Evolutionary conservation across 768 basidiomycete genomes (phyloP).

Genomic region (Clavulina sp.): DNA sequence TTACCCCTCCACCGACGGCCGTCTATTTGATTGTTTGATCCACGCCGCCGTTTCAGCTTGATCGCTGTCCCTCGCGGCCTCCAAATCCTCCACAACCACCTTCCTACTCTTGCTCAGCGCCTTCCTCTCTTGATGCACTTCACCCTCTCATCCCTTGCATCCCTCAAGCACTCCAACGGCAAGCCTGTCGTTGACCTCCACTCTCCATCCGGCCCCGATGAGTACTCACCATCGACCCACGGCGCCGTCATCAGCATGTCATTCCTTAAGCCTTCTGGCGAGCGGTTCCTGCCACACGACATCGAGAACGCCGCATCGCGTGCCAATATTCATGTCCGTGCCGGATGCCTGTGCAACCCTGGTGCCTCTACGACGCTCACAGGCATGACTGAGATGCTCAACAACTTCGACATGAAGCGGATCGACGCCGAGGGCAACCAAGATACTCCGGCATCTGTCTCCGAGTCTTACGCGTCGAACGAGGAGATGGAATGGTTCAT

Average conservation of each 20-base stretch:
- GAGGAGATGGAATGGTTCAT: conserved; percentile 45
- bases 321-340: conserved; percentile 52
- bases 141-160: conserved; percentile 37
- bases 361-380: conserved; percentile 62
- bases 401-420: no score
- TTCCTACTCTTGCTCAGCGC: conserved; percentile 62
- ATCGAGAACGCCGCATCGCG: conserved; percentile 23
- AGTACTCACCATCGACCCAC: neutral
- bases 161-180: conserved; percentile 41
- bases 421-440: no score
- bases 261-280: neutral
- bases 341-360: conserved; percentile 80
- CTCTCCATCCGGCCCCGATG: neutral
- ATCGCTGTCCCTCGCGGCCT: conserved; percentile 67
- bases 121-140: conserved; percentile 51
- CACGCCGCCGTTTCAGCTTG: no score
- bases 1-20: no score
- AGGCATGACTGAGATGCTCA: conserved; percentile 25
- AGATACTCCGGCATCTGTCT: no score
- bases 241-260: neutral
- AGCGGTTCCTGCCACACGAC: conserved; percentile 29
- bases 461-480: conserved; percentile 16
- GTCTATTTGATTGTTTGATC: no score
- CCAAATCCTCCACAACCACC: conserved; percentile 56
- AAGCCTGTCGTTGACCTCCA: conserved; percentile 35